Evolutionary conservation across 192 early-diverging fungal genomes (phyloP).

Genomic region (Dispira simplex): DNA sequence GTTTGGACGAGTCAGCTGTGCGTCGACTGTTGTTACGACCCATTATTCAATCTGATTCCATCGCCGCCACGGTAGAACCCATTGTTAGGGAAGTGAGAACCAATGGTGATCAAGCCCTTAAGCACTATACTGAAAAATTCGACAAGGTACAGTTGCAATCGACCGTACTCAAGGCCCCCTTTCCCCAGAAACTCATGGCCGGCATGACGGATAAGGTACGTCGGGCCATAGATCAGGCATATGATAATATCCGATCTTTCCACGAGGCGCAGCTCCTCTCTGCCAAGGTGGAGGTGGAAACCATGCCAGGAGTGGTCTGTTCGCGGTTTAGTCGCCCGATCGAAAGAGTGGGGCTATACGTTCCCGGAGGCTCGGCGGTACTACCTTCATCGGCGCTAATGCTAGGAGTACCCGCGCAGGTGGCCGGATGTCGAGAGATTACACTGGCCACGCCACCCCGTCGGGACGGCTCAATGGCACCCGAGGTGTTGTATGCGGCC

Average conservation of each 20-base stretch:
- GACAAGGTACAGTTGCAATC: conserved; percentile 63
- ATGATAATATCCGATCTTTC: conserved; percentile 83
- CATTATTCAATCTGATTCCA: conserved; percentile 82
- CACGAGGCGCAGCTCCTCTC: conserved; percentile 78
- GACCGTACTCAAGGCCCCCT: conserved; percentile 73
- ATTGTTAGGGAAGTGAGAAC: conserved; percentile 76
- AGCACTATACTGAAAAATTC: conserved; percentile 78
- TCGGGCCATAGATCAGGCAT: conserved; percentile 87
- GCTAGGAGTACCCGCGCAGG: conserved; percentile 94
- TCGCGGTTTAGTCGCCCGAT: conserved; percentile 87
- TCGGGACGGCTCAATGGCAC: conserved; percentile 75
- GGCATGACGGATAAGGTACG: conserved; percentile 42
- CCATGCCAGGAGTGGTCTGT: conserved; percentile 96
- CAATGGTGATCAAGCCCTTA: conserved; percentile 71
- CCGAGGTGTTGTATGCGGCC: conserved; percentile 97
- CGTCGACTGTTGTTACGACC: conserved; percentile 66
- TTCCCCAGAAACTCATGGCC: conserved; percentile 39
- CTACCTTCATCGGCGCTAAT: conserved; percentile 91
- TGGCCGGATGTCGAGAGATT: conserved; percentile 91
- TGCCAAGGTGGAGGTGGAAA: conserved; percentile 67
- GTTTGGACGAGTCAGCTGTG: conserved; percentile 32
- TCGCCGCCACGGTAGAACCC: conserved; percentile 72
- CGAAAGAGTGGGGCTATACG: conserved; percentile 92
- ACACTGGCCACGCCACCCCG: conserved; percentile 92
- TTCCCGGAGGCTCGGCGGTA: conserved; percentile 95